Evolutionary conservation across 305 asterid species (phyloP).

Genomic region (Fraxinus platypoda): DNA sequence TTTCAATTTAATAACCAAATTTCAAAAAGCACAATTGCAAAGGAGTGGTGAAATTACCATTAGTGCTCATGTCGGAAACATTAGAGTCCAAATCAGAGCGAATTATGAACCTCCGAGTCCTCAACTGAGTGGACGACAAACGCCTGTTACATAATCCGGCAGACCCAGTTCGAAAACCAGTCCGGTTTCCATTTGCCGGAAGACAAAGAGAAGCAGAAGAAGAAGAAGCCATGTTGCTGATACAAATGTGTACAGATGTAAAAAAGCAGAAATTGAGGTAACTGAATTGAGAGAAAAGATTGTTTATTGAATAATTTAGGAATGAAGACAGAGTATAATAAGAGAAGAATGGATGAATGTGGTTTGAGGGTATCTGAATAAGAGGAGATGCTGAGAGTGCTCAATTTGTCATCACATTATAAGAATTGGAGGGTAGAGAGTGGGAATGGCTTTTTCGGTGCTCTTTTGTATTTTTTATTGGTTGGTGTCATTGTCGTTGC

Average conservation of each 20-base stretch:
- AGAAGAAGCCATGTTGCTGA: slow-evolving; percentile 30
- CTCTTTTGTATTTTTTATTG: not conserved
- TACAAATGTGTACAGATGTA: not conserved
- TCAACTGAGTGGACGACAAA: slow-evolving; percentile 33
- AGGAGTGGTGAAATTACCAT: slow-evolving; percentile 40
- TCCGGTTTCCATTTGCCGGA: slow-evolving; percentile 43
- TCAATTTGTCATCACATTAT: slow-evolving; percentile 29
- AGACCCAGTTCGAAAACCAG: slow-evolving; percentile 26
- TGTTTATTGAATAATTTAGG: not conserved
- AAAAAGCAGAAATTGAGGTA: not conserved
- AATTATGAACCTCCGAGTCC: slow-evolving; percentile 41
- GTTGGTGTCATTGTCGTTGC: not conserved
- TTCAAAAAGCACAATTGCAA: not conserved
- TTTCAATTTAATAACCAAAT: not conserved
- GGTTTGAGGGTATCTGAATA: slow-evolving; percentile 27
- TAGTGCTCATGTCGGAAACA: slow-evolving; percentile 85
- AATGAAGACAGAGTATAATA: not conserved
- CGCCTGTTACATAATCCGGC: slow-evolving; percentile 32
- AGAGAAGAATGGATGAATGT: not conserved
- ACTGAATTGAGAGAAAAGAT: not conserved
- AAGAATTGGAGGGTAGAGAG: slow-evolving; percentile 10
- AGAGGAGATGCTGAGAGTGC: slow-evolving; percentile 26
- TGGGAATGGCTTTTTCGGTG: not conserved
- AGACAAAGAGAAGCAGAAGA: slow-evolving; percentile 49
- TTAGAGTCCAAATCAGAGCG: slow-evolving; percentile 86